Evolutionary conservation across 2,329 filamentous ascomycete species (phyloP).

Genomic region (Boeremia lycopersici): DNA sequence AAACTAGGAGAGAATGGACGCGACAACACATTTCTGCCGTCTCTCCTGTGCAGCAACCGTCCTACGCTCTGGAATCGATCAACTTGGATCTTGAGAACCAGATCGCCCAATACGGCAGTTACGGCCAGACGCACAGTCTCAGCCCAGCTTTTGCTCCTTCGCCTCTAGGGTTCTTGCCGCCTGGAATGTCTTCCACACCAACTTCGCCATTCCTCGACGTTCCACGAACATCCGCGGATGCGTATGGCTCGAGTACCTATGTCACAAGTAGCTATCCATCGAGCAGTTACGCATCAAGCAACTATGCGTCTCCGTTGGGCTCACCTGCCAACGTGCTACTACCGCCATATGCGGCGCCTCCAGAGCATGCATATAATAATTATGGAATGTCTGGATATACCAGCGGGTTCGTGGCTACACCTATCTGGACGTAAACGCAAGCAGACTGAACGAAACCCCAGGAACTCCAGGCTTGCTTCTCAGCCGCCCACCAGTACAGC

Average conservation of each 20-base stretch:
- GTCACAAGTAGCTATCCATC: conserved; percentile 41
- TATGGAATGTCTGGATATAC: conserved; percentile 50
- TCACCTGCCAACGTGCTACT: conserved; percentile 43
- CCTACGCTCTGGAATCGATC: conserved; percentile 47
- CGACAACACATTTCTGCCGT: conserved; percentile 44
- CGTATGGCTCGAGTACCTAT: conserved; percentile 36
- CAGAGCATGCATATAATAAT: conserved; percentile 50
- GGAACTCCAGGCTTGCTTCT: conserved; percentile 42
- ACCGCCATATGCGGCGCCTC: conserved; percentile 43
- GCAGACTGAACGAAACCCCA: conserved; percentile 51
- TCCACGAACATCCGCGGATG: conserved; percentile 41
- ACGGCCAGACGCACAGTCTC: conserved; percentile 48
- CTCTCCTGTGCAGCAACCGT: conserved; percentile 43
- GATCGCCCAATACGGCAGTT: conserved; percentile 49
- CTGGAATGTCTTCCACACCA: conserved; percentile 41
- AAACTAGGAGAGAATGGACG: conserved; percentile 48
- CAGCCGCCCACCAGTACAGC: conserved; percentile 33
- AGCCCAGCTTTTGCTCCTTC: conserved; percentile 59
- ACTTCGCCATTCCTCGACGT: conserved; percentile 55
- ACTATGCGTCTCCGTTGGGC: conserved; percentile 46
- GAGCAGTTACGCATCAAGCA: conserved; percentile 27
- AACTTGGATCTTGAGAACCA: conserved; percentile 50
- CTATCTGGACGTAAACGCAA: conserved; percentile 50
- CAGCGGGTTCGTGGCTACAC: conserved; percentile 52
- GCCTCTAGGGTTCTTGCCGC: conserved; percentile 49